These are phyloP conservation scores for Dictyostelium capitatum DNA, from an alignment of 78 protist species.

Conservation along the genomic window DNA sequence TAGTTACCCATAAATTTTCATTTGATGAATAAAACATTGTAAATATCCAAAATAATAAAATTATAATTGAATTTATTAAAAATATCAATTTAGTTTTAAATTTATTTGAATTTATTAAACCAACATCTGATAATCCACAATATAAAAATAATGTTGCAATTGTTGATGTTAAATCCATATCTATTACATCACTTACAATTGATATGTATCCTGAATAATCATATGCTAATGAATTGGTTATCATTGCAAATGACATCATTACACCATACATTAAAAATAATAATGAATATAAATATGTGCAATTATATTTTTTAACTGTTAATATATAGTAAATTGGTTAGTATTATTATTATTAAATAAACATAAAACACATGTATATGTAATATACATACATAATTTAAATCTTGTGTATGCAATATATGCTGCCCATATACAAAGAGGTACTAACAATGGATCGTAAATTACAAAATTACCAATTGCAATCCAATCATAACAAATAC, in stretches of 20 bases:
- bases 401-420: conserved; percentile 17
- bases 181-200: neutral
- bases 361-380: too few relatives aligned
- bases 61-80: neutral
- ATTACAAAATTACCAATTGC: neutral
- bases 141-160: conserved; percentile 19
- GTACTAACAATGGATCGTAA: conserved; percentile 13
- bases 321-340: too few relatives aligned
- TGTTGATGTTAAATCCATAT: conserved; percentile 34
- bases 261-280: conserved; percentile 30
- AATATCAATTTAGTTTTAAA: neutral
- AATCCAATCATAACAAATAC: conserved; percentile 35
- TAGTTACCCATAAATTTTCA: neutral
- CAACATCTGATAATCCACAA: conserved; percentile 34
- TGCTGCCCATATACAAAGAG: conserved; percentile 37
- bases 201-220: neutral
- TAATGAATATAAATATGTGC: conserved; percentile 25
- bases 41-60: neutral
- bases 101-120: neutral
- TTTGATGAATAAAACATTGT: neutral
- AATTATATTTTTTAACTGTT: neutral
- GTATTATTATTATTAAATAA: too few relatives aligned
- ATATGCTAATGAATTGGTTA: conserved; percentile 12
- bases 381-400: neutral
- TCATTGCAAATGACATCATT: conserved; percentile 46